Percentiles rank a stretch among this genome's conserved stretches.
Evolutionary conservation across 805 yeast genomes (phyloP).

Genomic region (Kuraishia borneana): DNA sequence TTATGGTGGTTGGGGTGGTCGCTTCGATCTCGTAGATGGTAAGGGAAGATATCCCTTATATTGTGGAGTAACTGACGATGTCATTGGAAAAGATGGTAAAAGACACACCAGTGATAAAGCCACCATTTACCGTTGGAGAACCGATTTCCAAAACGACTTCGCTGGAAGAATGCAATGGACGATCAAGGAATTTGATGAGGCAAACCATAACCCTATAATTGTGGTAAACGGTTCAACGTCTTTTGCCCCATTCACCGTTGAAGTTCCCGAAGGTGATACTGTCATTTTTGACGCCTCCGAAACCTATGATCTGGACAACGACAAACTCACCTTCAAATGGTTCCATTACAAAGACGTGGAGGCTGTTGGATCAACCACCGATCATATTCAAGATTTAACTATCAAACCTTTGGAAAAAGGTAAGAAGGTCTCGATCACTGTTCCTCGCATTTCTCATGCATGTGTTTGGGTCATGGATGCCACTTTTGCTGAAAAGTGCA

Average conservation of each 20-base stretch:
- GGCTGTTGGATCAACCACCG: not conserved
- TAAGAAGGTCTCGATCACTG: too few species aligned
- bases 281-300: constrained; percentile 13
- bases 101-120: constrained; percentile 14
- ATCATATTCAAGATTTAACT: too few species aligned
- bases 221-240: constrained; percentile 11
- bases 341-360: constrained; percentile 14
- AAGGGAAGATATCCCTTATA: constrained; percentile 7
- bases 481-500: constrained; percentile 9
- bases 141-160: constrained; percentile 18
- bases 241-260: constrained; percentile 1
- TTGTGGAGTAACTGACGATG: constrained; percentile 9
- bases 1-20: constrained; percentile 12
- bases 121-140: constrained; percentile 23
- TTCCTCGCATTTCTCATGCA: too few species aligned
- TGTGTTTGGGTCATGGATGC: too few species aligned
- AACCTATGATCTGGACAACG: constrained; percentile 14
- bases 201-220: constrained; percentile 15
- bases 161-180: constrained; percentile 23
- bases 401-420: too few species aligned
- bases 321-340: constrained; percentile 12
- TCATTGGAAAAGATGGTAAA: constrained; percentile 10
- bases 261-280: constrained; percentile 7
- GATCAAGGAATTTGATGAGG: constrained; percentile 12
- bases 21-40: not conserved